Percentiles rank a stretch among this genome's conserved stretches.
These are phyloP conservation scores for Hanseniaspora valbyensis DNA, from an alignment of 805 yeast genomes.

Conservation along the genomic window DNA sequence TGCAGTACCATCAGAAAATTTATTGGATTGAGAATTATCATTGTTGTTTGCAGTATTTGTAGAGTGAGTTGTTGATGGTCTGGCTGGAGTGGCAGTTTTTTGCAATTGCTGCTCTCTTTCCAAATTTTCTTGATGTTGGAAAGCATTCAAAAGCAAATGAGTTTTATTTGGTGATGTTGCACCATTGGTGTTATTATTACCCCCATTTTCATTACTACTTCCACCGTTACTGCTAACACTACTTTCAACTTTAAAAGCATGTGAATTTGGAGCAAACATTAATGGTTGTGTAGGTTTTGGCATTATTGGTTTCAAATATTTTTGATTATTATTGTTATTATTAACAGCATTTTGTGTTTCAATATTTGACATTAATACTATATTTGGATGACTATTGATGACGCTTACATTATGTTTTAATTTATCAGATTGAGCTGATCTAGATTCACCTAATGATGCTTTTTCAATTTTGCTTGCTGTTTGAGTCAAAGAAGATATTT, in stretches of 20 bases:
- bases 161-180: conserved; percentile 14
- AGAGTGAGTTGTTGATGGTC: conserved; percentile 1
- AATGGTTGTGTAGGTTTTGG: background rate
- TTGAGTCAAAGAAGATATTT: conserved; percentile 10
- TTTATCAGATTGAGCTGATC: background rate
- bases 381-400: background rate
- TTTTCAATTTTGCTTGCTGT: conserved; percentile 14
- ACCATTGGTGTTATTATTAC: background rate
- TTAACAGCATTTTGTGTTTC: background rate
- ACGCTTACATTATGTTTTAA: background rate
- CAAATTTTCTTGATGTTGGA: conserved; percentile 14
- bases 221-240: background rate
- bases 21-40: conserved; percentile 3
- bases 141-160: conserved; percentile 10
- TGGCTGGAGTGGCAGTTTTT: conserved; percentile 4
- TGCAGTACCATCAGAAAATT: conserved; percentile 3
- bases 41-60: background rate
- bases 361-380: background rate
- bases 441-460: background rate
- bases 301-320: background rate
- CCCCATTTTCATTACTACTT: background rate
- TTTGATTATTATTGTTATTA: too few species aligned
- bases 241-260: background rate
- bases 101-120: conserved; percentile 4
- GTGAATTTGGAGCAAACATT: background rate